Conservation (phyloP, 495 filamentous ascomycete genomes). For the Cladorrhinum samala region DNA sequence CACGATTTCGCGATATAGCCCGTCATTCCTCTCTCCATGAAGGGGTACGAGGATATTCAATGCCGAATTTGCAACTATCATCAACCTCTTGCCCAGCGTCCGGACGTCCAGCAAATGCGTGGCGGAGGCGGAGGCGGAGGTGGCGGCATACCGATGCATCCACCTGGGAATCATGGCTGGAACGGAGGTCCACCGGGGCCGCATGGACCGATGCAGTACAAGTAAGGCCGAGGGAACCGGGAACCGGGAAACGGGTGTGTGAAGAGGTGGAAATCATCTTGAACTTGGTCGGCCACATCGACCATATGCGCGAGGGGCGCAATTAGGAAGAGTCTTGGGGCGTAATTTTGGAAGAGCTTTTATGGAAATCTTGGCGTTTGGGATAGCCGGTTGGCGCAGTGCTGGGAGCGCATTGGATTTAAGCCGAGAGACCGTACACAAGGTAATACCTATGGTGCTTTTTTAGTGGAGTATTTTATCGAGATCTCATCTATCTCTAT, state of each 20-base stretch:
- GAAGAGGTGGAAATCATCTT: too few species aligned
- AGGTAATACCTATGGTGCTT: too few species aligned
- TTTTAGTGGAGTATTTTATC: too few species aligned
- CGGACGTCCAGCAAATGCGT: conserved; percentile 43
- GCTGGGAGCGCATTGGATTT: too few species aligned
- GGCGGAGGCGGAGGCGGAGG: conserved; percentile 36
- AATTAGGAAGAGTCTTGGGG: too few species aligned
- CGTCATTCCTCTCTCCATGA: conserved; percentile 48
- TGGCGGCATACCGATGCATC: conserved; percentile 40
- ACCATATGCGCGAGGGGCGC: too few species aligned
- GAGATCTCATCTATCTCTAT: too few species aligned
- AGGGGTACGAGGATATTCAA: conserved; percentile 48
- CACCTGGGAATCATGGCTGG: conserved; percentile 25
- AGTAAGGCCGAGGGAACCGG: conserved; percentile 1
- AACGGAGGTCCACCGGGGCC: background rate
- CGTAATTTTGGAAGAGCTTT: too few species aligned
- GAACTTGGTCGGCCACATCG: too few species aligned
- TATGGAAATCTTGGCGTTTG: background rate
- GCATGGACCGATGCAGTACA: conserved; percentile 32
- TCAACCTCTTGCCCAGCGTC: conserved; percentile 48
- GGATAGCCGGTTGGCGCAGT: background rate
- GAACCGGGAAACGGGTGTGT: background rate
- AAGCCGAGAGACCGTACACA: too few species aligned
- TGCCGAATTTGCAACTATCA: conserved; percentile 52
- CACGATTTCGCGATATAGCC: conserved; percentile 27